Percentiles rank a stretch among this genome's conserved stretches.
Conservation (phyloP, 768 basidiomycete species). For the Erythrobasidium yunnanense region DNA sequence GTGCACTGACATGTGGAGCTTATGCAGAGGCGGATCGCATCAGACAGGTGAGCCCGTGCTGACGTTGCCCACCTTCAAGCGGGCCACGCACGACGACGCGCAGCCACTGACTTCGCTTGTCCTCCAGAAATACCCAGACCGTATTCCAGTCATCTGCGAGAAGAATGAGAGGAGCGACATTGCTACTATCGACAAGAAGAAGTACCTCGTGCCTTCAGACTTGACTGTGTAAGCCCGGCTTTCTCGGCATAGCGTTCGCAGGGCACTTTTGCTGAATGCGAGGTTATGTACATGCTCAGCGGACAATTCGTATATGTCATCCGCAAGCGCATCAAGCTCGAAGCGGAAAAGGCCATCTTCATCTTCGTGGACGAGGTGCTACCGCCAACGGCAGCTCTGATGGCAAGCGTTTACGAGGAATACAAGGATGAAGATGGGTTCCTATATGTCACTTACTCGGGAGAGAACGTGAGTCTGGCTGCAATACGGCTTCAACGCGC, state of each 20-base stretch:
- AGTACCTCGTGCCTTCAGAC: slow-evolving; percentile 91
- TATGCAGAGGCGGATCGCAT: slow-evolving; percentile 28
- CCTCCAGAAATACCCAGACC: slow-evolving; percentile 81
- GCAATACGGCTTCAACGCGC: background rate
- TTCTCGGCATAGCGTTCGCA: background rate
- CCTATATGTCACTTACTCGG: slow-evolving; percentile 87
- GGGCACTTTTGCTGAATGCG: background rate
- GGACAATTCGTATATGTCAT: slow-evolving; percentile 96
- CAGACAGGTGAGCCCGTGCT: slow-evolving; percentile 6
- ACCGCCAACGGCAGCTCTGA: slow-evolving; percentile 91
- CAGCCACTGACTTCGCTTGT: background rate
- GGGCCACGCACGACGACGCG: background rate
- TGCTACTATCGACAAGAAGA: slow-evolving; percentile 99
- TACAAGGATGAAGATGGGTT: slow-evolving; percentile 99
- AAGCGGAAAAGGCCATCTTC: slow-evolving; percentile 99
- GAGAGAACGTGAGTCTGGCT: slow-evolving; percentile 56
- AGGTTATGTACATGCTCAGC: background rate
- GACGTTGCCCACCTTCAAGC: background rate
- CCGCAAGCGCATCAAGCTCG: slow-evolving; percentile 98
- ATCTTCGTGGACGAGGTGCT: slow-evolving; percentile 99
- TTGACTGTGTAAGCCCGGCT: slow-evolving; percentile 33
- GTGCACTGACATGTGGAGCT: background rate
- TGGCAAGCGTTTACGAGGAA: slow-evolving; percentile 99
- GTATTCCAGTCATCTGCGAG: slow-evolving; percentile 99
- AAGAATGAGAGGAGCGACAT: slow-evolving; percentile 98